phyloP scores from a whole-genome alignment of 2,329 filamentous ascomycete genomes.

The Zopfia rhizophila region DNA sequence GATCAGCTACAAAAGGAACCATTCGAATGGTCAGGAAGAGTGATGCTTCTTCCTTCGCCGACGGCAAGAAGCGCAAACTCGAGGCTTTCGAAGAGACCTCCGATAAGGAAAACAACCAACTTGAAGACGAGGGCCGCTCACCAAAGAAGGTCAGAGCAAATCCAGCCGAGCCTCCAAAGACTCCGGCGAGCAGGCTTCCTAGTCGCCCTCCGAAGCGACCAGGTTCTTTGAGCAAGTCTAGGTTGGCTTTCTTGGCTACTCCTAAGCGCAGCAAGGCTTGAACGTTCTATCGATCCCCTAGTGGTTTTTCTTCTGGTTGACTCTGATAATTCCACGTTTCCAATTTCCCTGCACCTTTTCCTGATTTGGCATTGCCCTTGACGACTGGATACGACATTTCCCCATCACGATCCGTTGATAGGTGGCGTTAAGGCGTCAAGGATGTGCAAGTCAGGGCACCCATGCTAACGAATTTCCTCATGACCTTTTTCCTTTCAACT shows the following conservation, averaged over 20 bases:
- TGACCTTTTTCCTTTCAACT: constrained; percentile 10
- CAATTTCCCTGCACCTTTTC: constrained; percentile 4
- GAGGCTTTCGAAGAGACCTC: constrained; percentile 47
- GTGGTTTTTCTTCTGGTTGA: background rate
- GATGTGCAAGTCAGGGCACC: constrained; percentile 14
- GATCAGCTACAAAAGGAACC: constrained; percentile 47
- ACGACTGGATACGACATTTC: background rate
- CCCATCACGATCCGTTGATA: constrained; percentile 1
- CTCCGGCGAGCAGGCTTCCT: constrained; percentile 42
- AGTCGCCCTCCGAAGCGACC: constrained; percentile 40
- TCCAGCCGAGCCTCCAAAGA: constrained; percentile 39
- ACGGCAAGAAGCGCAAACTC: constrained; percentile 58
- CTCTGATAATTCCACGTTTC: constrained; percentile 2
- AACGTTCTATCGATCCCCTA: constrained; percentile 2
- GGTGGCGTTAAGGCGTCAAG: constrained; percentile 14
- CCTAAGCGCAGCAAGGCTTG: constrained; percentile 49
- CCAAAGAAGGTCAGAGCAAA: constrained; percentile 46
- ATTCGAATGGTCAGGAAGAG: constrained; percentile 59
- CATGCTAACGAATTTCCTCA: constrained; percentile 1
- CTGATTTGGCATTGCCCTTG: constrained; percentile 2
- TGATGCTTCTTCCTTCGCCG: constrained; percentile 44
- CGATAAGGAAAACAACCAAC: constrained; percentile 57
- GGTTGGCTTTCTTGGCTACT: constrained; percentile 51
- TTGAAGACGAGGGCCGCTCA: constrained; percentile 40
- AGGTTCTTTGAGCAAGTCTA: constrained; percentile 47